These are phyloP conservation scores for Tuber calosporum DNA, from an alignment of 495 filamentous ascomycete genomes.

Conservation along the genomic window DNA sequence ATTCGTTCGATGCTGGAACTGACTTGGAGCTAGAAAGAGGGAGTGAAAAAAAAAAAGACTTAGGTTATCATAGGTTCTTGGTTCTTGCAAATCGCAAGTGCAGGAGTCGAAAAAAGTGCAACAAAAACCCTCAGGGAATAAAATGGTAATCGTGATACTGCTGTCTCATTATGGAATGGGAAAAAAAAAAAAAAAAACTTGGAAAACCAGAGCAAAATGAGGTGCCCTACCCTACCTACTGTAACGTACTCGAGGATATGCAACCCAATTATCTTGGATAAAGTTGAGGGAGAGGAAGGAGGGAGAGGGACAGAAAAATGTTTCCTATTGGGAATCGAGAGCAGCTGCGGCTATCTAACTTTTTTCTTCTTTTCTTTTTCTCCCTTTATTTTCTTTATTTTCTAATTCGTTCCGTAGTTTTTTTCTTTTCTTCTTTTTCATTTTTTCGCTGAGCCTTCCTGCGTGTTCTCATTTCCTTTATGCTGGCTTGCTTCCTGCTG, in stretches of 20 bases:
- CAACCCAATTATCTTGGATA: not conserved
- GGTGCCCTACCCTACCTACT: not conserved
- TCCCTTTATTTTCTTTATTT: too few species aligned
- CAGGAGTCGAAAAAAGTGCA: not conserved
- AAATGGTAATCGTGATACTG: not conserved
- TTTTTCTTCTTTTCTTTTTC: conserved; percentile 24
- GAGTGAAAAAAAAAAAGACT: not conserved
- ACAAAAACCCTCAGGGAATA: not conserved
- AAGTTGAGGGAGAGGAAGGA: not conserved
- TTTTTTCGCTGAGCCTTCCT: conserved; percentile 1
- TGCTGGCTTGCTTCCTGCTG: conserved; percentile 4
- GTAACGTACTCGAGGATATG: not conserved
- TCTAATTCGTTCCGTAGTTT: conserved; percentile 12
- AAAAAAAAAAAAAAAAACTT: too few species aligned
- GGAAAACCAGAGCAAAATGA: conserved; percentile 3
- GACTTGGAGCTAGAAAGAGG: not conserved
- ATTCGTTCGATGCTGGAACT: not conserved
- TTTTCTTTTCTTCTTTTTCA: conserved; percentile 4
- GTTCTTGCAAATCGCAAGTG: not conserved
- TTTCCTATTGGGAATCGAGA: conserved; percentile 33
- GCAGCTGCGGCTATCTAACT: conserved; percentile 30
- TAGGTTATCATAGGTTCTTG: not conserved
- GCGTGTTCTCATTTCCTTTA: not conserved
- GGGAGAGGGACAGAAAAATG: not conserved
- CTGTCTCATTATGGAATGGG: not conserved